Percentiles rank a stretch among this genome's conserved stretches.
These are phyloP conservation scores for Trichoderma atroviride DNA, from an alignment of 2,329 filamentous ascomycete species.

Conservation along the genomic window DNA sequence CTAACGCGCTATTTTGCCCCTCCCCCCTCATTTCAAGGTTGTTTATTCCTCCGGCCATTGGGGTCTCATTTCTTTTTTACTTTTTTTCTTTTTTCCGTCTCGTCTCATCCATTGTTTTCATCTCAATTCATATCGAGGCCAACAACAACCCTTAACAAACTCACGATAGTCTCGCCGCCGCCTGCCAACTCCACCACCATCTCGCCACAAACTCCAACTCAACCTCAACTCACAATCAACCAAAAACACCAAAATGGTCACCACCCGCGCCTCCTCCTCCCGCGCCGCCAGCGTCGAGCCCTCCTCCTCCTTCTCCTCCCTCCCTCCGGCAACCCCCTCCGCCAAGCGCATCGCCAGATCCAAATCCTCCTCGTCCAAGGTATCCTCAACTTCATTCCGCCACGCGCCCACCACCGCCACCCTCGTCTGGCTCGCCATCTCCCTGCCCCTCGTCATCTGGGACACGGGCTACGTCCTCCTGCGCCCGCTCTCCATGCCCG, in stretches of 20 bases:
- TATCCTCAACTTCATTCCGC: slow-evolving; percentile 28
- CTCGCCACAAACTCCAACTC: neutral
- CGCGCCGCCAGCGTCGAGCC: slow-evolving; percentile 38
- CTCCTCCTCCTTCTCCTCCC: slow-evolving; percentile 26
- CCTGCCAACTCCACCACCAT: neutral
- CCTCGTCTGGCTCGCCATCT: slow-evolving; percentile 72
- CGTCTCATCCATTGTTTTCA: neutral
- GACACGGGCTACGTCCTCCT: slow-evolving; percentile 78
- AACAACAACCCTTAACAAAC: neutral
- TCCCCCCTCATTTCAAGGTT: slow-evolving; percentile 9
- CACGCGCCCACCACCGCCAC: slow-evolving; percentile 52
- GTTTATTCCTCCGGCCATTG: neutral
- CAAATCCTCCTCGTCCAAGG: slow-evolving; percentile 9
- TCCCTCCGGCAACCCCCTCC: slow-evolving; percentile 27
- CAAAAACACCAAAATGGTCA: slow-evolving; percentile 39
- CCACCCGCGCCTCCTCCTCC: slow-evolving; percentile 42
- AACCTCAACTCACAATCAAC: slow-evolving; percentile 4
- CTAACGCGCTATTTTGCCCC: slow-evolving; percentile 13
- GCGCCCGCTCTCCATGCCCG: slow-evolving; percentile 80
- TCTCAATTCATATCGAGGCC: neutral
- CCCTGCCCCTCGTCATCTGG: slow-evolving; percentile 79
- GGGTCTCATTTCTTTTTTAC: neutral
- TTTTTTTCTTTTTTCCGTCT: neutral
- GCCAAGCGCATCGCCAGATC: slow-evolving; percentile 14
- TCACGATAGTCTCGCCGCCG: neutral